Evolutionary conservation across 2,329 filamentous ascomycete species (phyloP).

Genomic region (Arthrinium puccinioides): DNA sequence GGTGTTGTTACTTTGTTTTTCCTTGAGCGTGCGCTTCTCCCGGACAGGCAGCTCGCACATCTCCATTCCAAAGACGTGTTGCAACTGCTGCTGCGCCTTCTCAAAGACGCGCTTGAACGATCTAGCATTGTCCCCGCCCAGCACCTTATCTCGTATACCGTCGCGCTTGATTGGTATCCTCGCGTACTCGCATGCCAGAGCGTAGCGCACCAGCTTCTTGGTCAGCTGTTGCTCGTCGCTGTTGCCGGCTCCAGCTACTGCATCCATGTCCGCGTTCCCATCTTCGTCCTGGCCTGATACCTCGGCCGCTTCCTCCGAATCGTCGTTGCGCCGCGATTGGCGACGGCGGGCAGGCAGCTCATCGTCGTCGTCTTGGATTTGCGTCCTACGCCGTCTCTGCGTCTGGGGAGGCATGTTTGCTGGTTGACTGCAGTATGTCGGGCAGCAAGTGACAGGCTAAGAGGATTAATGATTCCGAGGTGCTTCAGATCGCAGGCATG

Average conservation of each 20-base stretch:
- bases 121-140: constrained; percentile 61
- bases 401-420: constrained; percentile 21
- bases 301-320: constrained; percentile 29
- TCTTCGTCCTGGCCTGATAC: constrained; percentile 13
- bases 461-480: too few species aligned
- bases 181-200: constrained; percentile 58
- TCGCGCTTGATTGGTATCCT: constrained; percentile 52
- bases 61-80: constrained; percentile 80
- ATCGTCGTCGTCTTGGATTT: constrained; percentile 27
- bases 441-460: too few species aligned
- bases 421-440: too few species aligned
- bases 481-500: too few species aligned
- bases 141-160: constrained; percentile 61
- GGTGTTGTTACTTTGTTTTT: constrained; percentile 59
- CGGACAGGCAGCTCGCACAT: constrained; percentile 73
- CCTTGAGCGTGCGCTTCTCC: constrained; percentile 75
- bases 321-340: constrained; percentile 14
- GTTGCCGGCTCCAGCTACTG: constrained; percentile 15
- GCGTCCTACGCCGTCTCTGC: constrained; percentile 22
- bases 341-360: constrained; percentile 20
- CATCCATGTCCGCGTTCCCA: constrained; percentile 16
- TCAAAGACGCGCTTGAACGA: constrained; percentile 74
- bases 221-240: constrained; percentile 44
- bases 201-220: constrained; percentile 63
- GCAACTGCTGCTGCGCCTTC: constrained; percentile 65